Conservation (phyloP, 163 green algal genomes). For the Coccomyxa subellipsoidea region DNA sequence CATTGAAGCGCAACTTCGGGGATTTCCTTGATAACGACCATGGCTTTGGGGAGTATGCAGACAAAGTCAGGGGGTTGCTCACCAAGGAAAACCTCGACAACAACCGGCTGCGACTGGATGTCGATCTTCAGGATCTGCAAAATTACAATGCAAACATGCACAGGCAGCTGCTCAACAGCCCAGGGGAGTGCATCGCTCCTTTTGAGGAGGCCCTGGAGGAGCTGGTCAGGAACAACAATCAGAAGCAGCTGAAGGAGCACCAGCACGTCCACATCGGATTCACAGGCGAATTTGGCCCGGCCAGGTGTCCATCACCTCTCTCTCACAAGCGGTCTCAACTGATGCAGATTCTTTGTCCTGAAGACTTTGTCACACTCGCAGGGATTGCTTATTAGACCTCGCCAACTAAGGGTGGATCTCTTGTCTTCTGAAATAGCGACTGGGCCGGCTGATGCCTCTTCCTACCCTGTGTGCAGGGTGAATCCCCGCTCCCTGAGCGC, state of each 20-base stretch:
- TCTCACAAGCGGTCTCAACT: not conserved
- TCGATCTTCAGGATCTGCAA: slow-evolving; percentile 57
- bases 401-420: not conserved
- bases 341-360: no score
- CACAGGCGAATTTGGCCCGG: slow-evolving; percentile 74
- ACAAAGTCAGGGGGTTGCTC: slow-evolving; percentile 52
- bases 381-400: no score
- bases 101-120: slow-evolving; percentile 46
- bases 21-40: slow-evolving; percentile 81
- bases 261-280: slow-evolving; percentile 74
- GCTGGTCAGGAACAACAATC: slow-evolving; percentile 43
- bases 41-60: slow-evolving; percentile 46
- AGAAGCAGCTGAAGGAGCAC: slow-evolving; percentile 36
- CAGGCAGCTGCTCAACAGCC: slow-evolving; percentile 56
- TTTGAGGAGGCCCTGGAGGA: slow-evolving; percentile 89
- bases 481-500: slow-evolving; percentile 82
- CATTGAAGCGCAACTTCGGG: slow-evolving; percentile 70
- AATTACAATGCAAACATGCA: slow-evolving; percentile 58
- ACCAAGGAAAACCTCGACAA: slow-evolving; percentile 45
- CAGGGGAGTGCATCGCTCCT: slow-evolving; percentile 70
- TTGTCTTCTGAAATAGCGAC: not conserved
- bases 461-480: slow-evolving; percentile 38
- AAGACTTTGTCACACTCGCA: no score
- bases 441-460: not conserved
- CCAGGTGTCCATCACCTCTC: slow-evolving; percentile 21